Conservation (phyloP, 768 basidiomycete species). For the Cytidiella melzeri region DNA sequence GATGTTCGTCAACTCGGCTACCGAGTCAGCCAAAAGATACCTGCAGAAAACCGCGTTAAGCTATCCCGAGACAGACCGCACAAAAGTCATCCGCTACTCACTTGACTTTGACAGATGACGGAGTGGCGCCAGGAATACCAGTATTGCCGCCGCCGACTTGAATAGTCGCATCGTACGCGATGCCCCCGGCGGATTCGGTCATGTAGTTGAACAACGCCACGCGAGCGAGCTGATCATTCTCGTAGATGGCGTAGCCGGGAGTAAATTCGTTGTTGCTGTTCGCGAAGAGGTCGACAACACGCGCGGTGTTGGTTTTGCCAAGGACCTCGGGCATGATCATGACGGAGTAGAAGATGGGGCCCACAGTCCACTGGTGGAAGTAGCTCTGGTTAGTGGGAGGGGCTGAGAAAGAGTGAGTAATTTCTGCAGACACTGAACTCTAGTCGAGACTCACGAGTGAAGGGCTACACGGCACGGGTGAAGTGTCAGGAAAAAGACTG, state of each 20-base stretch:
- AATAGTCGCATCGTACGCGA: constrained; percentile 46
- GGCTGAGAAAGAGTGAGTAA: constrained; percentile 30
- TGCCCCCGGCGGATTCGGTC: constrained; percentile 50
- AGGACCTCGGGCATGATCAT: constrained; percentile 66
- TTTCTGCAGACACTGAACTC: background rate
- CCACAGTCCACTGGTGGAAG: constrained; percentile 67
- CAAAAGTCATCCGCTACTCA: constrained; percentile 28
- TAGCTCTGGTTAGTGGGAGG: constrained; percentile 50
- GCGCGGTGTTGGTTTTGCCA: constrained; percentile 57
- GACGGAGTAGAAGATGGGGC: constrained; percentile 68
- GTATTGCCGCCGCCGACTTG: constrained; percentile 39
- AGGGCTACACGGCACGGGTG: no score
- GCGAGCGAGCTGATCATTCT: constrained; percentile 54
- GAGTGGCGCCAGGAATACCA: constrained; percentile 32
- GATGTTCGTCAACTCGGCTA: constrained; percentile 57
- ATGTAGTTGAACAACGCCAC: constrained; percentile 73
- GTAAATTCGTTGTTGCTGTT: constrained; percentile 47
- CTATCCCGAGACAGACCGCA: background rate
- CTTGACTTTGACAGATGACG: constrained; percentile 48
- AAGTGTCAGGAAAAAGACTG: background rate
- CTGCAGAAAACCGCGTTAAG: constrained; percentile 23
- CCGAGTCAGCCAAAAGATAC: constrained; percentile 50
- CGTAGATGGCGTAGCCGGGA: constrained; percentile 68
- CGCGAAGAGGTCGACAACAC: constrained; percentile 59
- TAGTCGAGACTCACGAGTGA: constrained; percentile 27